Percentiles rank a stretch among this genome's conserved stretches.
phyloP scores from a whole-genome alignment of 495 filamentous ascomycete genomes.

The Aspergillus coremiiformis region DNA sequence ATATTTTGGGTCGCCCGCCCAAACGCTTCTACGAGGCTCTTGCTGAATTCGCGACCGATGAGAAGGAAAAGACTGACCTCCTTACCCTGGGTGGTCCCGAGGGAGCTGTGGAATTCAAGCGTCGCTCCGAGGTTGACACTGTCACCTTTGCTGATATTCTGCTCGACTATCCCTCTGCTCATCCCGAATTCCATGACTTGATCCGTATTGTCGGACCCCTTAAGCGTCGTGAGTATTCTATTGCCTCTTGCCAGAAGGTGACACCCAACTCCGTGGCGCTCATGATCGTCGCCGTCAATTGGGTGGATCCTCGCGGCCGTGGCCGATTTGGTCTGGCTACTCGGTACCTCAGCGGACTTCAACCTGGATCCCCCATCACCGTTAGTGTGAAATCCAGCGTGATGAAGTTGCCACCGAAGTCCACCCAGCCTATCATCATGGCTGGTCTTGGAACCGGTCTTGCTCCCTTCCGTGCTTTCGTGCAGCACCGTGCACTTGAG shows the following conservation, averaged over 20 bases:
- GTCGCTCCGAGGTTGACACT: slow-evolving; percentile 86
- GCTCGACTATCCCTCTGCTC: slow-evolving; percentile 79
- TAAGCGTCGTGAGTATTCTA: slow-evolving; percentile 96
- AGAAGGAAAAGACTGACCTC: slow-evolving; percentile 73
- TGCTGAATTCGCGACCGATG: slow-evolving; percentile 76
- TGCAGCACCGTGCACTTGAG: slow-evolving; percentile 96
- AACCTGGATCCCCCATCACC: slow-evolving; percentile 67
- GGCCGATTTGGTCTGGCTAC: slow-evolving; percentile 91
- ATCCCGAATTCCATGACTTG: slow-evolving; percentile 84
- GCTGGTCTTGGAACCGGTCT: slow-evolving; percentile 97
- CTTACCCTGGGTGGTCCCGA: slow-evolving; percentile 71
- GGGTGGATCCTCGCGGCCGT: slow-evolving; percentile 81
- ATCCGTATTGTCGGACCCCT: slow-evolving; percentile 80
- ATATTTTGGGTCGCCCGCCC: slow-evolving; percentile 92
- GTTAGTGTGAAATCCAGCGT: slow-evolving; percentile 95
- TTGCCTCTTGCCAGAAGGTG: slow-evolving; percentile 90
- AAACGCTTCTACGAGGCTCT: slow-evolving; percentile 96
- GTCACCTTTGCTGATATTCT: slow-evolving; percentile 88
- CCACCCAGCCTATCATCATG: slow-evolving; percentile 93
- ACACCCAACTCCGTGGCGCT: slow-evolving; percentile 80
- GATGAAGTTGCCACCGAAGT: slow-evolving; percentile 86
- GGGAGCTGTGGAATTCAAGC: slow-evolving; percentile 90
- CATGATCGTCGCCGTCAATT: slow-evolving; percentile 96
- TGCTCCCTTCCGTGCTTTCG: slow-evolving; percentile 94
- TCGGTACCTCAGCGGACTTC: slow-evolving; percentile 70